These are phyloP conservation scores for Centrapalus pauciflorus DNA, from an alignment of 129 eudicot genomes.

Conservation along the genomic window DNA sequence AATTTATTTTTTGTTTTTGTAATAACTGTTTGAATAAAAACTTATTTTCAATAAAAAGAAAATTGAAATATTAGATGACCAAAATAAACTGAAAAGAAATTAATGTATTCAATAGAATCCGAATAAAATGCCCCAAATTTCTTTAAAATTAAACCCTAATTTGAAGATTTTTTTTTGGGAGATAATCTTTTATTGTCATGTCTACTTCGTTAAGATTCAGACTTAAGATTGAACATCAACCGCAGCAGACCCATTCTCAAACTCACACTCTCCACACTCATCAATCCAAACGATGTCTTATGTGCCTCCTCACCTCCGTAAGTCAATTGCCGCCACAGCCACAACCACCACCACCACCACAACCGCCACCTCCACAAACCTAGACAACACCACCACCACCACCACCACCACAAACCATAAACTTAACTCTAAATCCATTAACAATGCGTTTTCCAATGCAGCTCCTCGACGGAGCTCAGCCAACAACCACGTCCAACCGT, in stretches of 20 bases:
- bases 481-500: conserved; percentile 32
- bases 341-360: conserved; percentile 4
- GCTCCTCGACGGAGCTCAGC: conserved; percentile 53
- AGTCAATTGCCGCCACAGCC: conserved; percentile 39
- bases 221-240: neutral
- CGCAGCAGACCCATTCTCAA: neutral
- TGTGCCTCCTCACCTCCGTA: conserved; percentile 85
- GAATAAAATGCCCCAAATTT: neutral
- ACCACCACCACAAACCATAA: conserved; percentile 28
- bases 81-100: too few species aligned
- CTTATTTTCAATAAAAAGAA: too few species aligned
- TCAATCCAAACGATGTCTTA: conserved; percentile 56
- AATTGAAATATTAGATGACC: too few species aligned
- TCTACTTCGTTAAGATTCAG: conserved; percentile 17
- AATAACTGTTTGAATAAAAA: too few species aligned
- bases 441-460: conserved; percentile 37
- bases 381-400: conserved; percentile 25
- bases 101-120: too few species aligned
- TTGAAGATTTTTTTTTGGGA: neutral
- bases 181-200: conserved; percentile 13
- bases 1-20: too few species aligned
- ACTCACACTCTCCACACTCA: conserved; percentile 21
- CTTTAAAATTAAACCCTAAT: conserved; percentile 5
- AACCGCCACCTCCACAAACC: conserved; percentile 15
- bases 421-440: conserved; percentile 27